Conservation (phyloP, 495 filamentous ascomycete species). For the Bathelium albidoporum region DNA sequence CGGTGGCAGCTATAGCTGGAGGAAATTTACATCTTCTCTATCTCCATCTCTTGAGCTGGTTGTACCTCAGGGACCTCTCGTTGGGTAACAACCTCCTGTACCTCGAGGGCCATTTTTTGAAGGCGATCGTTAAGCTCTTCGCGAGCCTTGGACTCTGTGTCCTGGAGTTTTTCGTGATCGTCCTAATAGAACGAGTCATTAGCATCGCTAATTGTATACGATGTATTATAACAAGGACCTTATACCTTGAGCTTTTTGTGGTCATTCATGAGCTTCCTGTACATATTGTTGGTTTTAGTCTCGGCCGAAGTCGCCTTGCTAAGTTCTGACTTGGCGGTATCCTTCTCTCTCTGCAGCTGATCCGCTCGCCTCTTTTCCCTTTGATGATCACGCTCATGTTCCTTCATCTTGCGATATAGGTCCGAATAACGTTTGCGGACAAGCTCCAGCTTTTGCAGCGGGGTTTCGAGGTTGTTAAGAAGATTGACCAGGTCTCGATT, state of each 20-base stretch:
- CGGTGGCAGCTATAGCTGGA: background rate
- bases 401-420: conserved; percentile 85
- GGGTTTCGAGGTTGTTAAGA: conserved; percentile 67
- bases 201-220: conserved; percentile 5
- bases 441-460: conserved; percentile 65
- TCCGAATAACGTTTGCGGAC: conserved; percentile 87
- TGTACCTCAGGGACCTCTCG: conserved; percentile 56
- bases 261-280: conserved; percentile 82
- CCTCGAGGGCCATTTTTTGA: conserved; percentile 59
- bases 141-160: conserved; percentile 70
- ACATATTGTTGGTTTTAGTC: conserved; percentile 91
- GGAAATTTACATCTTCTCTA: conserved; percentile 71
- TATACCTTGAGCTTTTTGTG: conserved; percentile 92
- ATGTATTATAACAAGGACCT: background rate
- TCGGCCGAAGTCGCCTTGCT: conserved; percentile 79
- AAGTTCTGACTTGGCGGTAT: conserved; percentile 73
- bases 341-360: conserved; percentile 92
- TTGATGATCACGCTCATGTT: conserved; percentile 80
- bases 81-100: conserved; percentile 71
- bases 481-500: conserved; percentile 78
- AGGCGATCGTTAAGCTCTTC: conserved; percentile 75
- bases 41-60: conserved; percentile 55
- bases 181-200: conserved; percentile 46
- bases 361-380: conserved; percentile 95
- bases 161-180: conserved; percentile 77